phyloP scores from a whole-genome alignment of 2,329 filamentous ascomycete genomes.

The Onygenales sp. region DNA sequence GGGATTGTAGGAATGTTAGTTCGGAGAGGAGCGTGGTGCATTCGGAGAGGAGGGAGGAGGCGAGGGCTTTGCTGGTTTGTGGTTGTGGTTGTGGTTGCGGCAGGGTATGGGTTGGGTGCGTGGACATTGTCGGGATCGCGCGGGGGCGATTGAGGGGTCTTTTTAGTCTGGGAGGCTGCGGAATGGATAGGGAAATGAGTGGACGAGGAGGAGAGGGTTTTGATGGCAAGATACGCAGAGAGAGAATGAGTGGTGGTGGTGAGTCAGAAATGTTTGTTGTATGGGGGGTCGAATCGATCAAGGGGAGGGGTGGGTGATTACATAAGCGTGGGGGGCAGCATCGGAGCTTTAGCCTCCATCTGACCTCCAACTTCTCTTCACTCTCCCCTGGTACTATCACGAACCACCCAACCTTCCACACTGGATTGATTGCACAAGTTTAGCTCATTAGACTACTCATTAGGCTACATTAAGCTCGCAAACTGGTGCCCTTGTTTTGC shows the following conservation, averaged over 20 bases:
- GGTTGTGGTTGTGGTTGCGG: neutral
- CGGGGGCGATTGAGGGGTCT: no score
- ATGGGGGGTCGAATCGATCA: neutral
- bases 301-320: neutral
- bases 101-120: neutral
- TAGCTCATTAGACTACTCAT: no score
- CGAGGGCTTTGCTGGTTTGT: conserved; percentile 12
- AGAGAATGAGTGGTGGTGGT: no score
- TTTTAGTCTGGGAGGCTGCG: neutral
- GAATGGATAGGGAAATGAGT: neutral
- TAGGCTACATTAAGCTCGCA: no score
- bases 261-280: neutral
- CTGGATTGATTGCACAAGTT: no score
- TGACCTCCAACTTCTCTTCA: neutral
- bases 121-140: neutral
- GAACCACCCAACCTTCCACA: no score
- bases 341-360: neutral
- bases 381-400: no score
- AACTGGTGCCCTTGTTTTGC: no score
- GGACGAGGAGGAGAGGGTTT: neutral
- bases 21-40: conserved; percentile 36
- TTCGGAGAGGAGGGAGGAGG: conserved; percentile 25
- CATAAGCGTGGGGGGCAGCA: neutral
- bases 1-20: conserved; percentile 34
- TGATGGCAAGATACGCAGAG: no score